Base-by-base conservation (phyloP, 2,329 filamentous ascomycete species). In the Paramyrothecium sp. region DNA sequence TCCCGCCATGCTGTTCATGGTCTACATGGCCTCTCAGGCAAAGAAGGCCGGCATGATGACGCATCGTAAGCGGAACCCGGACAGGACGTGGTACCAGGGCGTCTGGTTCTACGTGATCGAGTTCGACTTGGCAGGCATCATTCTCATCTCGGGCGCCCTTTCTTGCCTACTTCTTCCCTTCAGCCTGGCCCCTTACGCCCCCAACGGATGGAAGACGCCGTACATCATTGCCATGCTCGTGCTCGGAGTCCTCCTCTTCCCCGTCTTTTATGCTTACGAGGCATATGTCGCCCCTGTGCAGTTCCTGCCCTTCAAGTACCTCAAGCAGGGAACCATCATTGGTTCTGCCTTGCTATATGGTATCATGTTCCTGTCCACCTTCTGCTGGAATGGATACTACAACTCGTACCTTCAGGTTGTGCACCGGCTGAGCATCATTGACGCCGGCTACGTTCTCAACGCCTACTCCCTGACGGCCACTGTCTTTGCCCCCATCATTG, bases 91-190 rank as follows among this genome's bases (percentile, higher is more conserved):
- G 1, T 53, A 55, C 7, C 26, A 87, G 64, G 83, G 79, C 2
- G 59, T 81, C 47, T 70, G 75, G 62, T 74, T 84, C 67, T 86
- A 88, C 66, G 64, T 78, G 13, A 65, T 83, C 22, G 79, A 89
- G 59, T 88, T 89, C 60, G 87, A 89, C 61, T 74, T 80, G n/a
- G 67, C 81, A 2, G 83, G 83, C 4, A 73, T 83, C 51, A 65
- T 85, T 21, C 68, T 86, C 44, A 71, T 84, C 58, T 80, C 81
- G 26, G 77, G 74, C 3, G 77, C 81, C 7, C 78, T 82, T 53
- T 76, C 77, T 41, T 73, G 85, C 54, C 75, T 86, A 23, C 73
- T 85, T 3, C 74, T 84, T 0, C 83, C 83, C 0, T 81, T 80
- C 64, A 79, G 71, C 51, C 63, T 81, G 3, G 74, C 69, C 1